Evolutionary conservation across 164 flowering plant species (phyloP).

Genomic region (Annona squamosa): DNA sequence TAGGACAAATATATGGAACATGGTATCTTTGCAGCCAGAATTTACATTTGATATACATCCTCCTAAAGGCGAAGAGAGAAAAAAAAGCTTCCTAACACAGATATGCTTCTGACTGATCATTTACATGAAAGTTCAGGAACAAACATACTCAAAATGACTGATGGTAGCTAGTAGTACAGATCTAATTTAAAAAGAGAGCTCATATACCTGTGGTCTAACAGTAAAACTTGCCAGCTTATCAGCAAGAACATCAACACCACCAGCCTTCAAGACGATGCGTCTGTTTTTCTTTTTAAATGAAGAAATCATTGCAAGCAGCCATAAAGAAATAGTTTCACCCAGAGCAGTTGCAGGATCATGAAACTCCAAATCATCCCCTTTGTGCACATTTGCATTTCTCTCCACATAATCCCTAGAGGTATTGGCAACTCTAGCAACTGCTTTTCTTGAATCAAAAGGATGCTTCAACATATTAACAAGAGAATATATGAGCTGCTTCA

Average conservation of each 20-base stretch:
- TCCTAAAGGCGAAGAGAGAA: background rate
- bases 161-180: background rate
- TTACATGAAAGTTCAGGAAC: background rate
- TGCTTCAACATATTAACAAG: constrained; percentile 64
- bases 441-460: constrained; percentile 35
- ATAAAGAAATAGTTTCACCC: constrained; percentile 67
- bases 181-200: background rate
- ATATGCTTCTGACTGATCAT: background rate
- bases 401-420: constrained; percentile 52
- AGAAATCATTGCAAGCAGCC: constrained; percentile 70
- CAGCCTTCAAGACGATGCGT: constrained; percentile 62
- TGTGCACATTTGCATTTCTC: constrained; percentile 41
- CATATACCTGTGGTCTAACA: constrained; percentile 51
- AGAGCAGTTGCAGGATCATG: constrained; percentile 61
- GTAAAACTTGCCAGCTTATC: constrained; percentile 64
- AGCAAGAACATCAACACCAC: constrained; percentile 61
- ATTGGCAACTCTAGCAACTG: constrained; percentile 44
- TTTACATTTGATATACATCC: background rate
- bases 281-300: constrained; percentile 45
- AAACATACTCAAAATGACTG: too few relatives aligned
- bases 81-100: too few relatives aligned
- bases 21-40: background rate
- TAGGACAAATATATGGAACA: background rate
- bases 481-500: constrained; percentile 51
- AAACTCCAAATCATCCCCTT: constrained; percentile 49